Conservation (phyloP, 2,329 filamentous ascomycete species). For the Boeremia lycopersici region DNA sequence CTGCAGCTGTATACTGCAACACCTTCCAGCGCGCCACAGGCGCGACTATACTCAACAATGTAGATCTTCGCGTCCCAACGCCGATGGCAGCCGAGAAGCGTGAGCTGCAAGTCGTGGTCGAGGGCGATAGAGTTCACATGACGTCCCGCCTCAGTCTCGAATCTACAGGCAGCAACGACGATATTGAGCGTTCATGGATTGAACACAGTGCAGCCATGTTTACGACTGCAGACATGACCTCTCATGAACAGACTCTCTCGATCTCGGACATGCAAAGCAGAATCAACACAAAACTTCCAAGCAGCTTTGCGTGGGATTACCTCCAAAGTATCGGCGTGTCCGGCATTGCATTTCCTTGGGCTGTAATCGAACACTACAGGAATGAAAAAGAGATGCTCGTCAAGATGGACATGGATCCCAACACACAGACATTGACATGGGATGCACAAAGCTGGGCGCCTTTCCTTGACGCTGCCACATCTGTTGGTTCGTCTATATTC, state of each 20-base stretch:
- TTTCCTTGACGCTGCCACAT: slow-evolving; percentile 52
- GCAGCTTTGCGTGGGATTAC: slow-evolving; percentile 49
- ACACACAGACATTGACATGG: slow-evolving; percentile 28
- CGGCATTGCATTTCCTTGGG: slow-evolving; percentile 53
- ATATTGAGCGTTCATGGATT: slow-evolving; percentile 38
- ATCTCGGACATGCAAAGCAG: slow-evolving; percentile 35
- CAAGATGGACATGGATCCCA: slow-evolving; percentile 45
- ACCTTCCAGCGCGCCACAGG: slow-evolving; percentile 48
- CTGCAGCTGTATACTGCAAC: slow-evolving; percentile 51
- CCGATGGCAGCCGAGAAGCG: slow-evolving; percentile 42
- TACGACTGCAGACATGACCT: slow-evolving; percentile 14
- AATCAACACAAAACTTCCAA: slow-evolving; percentile 33
- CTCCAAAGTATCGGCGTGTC: slow-evolving; percentile 49
- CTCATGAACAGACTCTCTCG: slow-evolving; percentile 21
- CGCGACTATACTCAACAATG: slow-evolving; percentile 35
- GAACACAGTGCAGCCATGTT: slow-evolving; percentile 38
- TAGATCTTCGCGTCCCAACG: slow-evolving; percentile 47
- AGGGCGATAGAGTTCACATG: slow-evolving; percentile 41
- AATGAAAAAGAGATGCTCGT: slow-evolving; percentile 51
- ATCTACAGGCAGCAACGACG: neutral
- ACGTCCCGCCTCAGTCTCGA: slow-evolving; percentile 39
- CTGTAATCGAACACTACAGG: slow-evolving; percentile 48
- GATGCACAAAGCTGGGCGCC: slow-evolving; percentile 47
- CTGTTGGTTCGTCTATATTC: slow-evolving; percentile 51
- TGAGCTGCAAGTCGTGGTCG: slow-evolving; percentile 47